Evolutionary conservation across 177 flowering plant genomes (phyloP), one percentile per base, ranked within the genome.

Genomic region (Vitis hybrid): DNA sequence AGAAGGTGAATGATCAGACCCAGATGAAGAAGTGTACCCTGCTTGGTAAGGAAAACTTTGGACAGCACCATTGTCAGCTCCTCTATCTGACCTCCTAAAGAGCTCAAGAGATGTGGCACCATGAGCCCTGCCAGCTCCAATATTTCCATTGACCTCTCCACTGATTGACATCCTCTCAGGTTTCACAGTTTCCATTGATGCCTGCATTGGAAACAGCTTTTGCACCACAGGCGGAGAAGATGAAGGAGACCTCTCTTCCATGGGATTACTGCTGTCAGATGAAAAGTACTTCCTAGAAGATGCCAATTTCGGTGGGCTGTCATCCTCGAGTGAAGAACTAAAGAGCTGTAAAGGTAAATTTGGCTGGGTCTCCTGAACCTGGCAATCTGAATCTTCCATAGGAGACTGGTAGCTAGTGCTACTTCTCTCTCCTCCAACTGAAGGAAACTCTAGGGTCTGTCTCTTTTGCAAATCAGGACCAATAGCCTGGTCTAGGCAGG

Each of bases 1-100:
- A 40, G 96, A 85, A 65, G 97, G 98, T 13, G 98, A 94, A 71
- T 87, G 89, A 79, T 92, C 96, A 12, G 97, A 91, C 13, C 92
- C 92, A 58, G 96, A 86, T 56, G 97, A 90, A 16, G 90, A 89
- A 49, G 88, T 84, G 46, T 88, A 87, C 2, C 92, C 96, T 40
- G 85, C 85, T 62, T 81, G 88, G 68, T 85, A 75, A 6, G 89
- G 88, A 55, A 71, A 74, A 76, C 72, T 84, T 75, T 84, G 92
- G 70, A 73, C 64, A 4, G 83, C 76, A 67, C 75, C 57, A 73
- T 78, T 70, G 19, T 81, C 87, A 70, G 79, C 66, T 67, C 78
- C 80, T 68, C 70, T 76, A 66, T 72, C 81, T 66, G 87, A 62
- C 27, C 74, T 76, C 62, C 83, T 80, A 74, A 89, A 89, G 55